Conservation (phyloP, 2,329 filamentous ascomycete species). For the Pestalotiopsis sp. region DNA sequence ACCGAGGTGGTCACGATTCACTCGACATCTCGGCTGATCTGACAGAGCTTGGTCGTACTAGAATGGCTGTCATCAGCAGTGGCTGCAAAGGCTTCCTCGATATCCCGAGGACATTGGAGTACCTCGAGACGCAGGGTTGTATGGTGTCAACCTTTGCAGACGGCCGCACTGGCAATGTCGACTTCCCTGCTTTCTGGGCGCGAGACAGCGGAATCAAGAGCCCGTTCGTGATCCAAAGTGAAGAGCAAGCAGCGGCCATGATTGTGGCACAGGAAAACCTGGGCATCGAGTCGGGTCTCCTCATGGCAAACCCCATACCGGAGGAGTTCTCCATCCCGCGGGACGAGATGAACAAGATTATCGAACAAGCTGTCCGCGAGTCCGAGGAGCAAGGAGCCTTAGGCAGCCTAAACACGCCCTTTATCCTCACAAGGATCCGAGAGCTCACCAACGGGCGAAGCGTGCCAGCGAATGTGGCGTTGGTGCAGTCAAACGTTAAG, state of each 20-base stretch:
- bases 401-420: conserved; percentile 83
- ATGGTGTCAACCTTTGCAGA: conserved; percentile 89
- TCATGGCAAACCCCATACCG: conserved; percentile 90
- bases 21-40: conserved; percentile 96
- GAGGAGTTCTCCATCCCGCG: conserved; percentile 70
- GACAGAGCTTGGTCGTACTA: conserved; percentile 87
- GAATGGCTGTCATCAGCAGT: conserved; percentile 84
- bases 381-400: conserved; percentile 66
- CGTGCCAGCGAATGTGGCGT: conserved; percentile 72
- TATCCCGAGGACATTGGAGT: conserved; percentile 85
- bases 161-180: conserved; percentile 70
- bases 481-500: conserved; percentile 57
- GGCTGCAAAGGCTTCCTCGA: conserved; percentile 97
- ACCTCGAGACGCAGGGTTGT: conserved; percentile 72
- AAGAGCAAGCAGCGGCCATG: conserved; percentile 86
- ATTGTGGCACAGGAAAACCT: conserved; percentile 77
- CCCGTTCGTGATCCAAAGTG: conserved; percentile 73
- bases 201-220: conserved; percentile 83
- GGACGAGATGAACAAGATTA: conserved; percentile 69
- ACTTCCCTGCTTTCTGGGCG: conserved; percentile 93
- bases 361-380: conserved; percentile 69
- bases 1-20: conserved; percentile 81
- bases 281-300: conserved; percentile 74
- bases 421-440: conserved; percentile 77
- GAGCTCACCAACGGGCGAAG: conserved; percentile 75